These are phyloP conservation scores for Quercus tomentella DNA, from an alignment of 331 rosid species.

Conservation along the genomic window DNA sequence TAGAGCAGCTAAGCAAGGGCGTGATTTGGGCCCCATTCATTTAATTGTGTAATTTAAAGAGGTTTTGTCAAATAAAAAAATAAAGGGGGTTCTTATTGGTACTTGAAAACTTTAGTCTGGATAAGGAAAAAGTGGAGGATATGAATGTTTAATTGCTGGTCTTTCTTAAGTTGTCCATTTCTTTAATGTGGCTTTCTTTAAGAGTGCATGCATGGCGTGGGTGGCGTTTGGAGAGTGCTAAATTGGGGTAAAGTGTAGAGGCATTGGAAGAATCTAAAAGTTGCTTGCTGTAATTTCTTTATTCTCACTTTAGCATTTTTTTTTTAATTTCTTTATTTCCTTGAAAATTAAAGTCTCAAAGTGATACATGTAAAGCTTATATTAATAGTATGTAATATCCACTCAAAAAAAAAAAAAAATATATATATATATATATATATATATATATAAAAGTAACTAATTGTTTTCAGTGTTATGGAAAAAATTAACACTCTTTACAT, in stretches of 20 bases:
- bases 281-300: neutral
- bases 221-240: neutral
- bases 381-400: neutral
- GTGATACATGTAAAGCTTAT: neutral
- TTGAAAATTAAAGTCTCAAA: neutral
- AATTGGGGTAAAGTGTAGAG: neutral
- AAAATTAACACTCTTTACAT: no score
- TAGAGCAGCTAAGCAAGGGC: no score
- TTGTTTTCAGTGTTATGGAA: no score
- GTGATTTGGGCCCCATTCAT: no score
- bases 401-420: no score
- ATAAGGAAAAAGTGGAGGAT: constrained; percentile 18
- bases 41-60: no score
- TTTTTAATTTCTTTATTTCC: neutral
- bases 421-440: no score
- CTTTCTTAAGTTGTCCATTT: neutral
- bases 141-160: constrained; percentile 1
- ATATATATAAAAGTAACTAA: no score
- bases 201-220: neutral
- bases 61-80: no score
- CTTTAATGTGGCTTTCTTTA: neutral
- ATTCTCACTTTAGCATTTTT: neutral
- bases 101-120: no score
- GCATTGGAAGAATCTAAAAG: constrained; percentile 9
- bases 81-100: no score